phyloP scores from a whole-genome alignment of 1,284 basidiomycete species.

The Ceratobasidium papillatum region DNA sequence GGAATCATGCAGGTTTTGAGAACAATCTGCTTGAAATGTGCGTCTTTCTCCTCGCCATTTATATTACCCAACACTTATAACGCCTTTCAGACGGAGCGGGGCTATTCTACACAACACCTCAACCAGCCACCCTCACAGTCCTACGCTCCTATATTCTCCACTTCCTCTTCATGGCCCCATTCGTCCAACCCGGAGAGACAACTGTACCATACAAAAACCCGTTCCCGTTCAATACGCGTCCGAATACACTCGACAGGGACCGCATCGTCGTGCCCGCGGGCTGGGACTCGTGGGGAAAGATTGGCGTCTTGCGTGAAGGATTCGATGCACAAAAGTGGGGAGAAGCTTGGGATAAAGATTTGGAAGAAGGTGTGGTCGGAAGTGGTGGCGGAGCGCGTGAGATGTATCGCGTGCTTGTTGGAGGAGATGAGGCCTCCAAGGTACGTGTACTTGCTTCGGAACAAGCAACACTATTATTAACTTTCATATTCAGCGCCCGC shows the following conservation, averaged over 20 bases:
- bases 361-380: slow-evolving; percentile 58
- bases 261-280: slow-evolving; percentile 91
- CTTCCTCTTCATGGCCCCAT: slow-evolving; percentile 80
- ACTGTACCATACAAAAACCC: slow-evolving; percentile 71
- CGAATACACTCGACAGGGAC: slow-evolving; percentile 93
- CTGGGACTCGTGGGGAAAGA: slow-evolving; percentile 99
- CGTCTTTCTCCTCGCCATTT: slow-evolving; percentile 51
- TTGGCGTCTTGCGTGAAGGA: slow-evolving; percentile 86
- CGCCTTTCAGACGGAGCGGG: slow-evolving; percentile 80
- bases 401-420: slow-evolving; percentile 65
- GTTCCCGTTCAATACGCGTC: slow-evolving; percentile 86
- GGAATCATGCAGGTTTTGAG: slow-evolving; percentile 94
- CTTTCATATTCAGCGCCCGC: slow-evolving; percentile 57
- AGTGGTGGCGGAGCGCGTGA: slow-evolving; percentile 63
- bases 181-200: slow-evolving; percentile 67
- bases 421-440: slow-evolving; percentile 76
- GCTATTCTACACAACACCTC: slow-evolving; percentile 89
- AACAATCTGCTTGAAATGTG: slow-evolving; percentile 91
- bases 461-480: background rate
- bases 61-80: slow-evolving; percentile 1
- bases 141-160: slow-evolving; percentile 90
- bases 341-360: slow-evolving; percentile 82
- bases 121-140: slow-evolving; percentile 79
- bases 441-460: slow-evolving; percentile 53
- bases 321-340: slow-evolving; percentile 87